Conservation (phyloP, 352 stramenopile genomes). For the Thraustochytrium striatum region DNA sequence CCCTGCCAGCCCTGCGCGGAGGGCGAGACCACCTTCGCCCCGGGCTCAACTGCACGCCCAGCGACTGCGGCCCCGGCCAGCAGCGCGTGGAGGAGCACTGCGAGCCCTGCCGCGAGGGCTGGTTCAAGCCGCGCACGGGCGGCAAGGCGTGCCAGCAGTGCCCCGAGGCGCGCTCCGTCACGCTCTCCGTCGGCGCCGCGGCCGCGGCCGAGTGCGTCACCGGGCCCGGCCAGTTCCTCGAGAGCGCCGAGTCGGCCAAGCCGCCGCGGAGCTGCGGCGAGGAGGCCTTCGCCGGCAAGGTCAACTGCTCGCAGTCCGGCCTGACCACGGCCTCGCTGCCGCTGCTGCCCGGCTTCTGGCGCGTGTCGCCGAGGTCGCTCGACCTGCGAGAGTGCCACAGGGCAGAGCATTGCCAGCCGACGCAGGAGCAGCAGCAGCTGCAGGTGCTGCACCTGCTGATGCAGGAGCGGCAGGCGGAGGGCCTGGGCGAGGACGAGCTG, state of each 20-base stretch:
- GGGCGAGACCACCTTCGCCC: not conserved
- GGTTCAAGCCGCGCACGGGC: not conserved
- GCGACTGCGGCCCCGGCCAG: not conserved
- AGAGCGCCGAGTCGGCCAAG: not conserved
- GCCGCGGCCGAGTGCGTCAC: not conserved
- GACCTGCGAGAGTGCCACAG: not conserved
- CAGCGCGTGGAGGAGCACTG: not conserved
- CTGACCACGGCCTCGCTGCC: not conserved
- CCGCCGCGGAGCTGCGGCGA: not conserved
- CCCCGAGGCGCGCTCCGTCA: not conserved
- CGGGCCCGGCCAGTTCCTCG: not conserved
- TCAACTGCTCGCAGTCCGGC: not conserved
- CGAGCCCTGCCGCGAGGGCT: not conserved
- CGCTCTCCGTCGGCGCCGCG: not conserved
- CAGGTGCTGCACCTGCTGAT: no score
- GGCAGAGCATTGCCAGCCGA: not conserved
- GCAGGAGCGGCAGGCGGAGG: no score
- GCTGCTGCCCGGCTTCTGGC: not conserved
- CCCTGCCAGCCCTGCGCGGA: not conserved
- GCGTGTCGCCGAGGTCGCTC: not conserved
- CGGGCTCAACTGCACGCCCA: not conserved
- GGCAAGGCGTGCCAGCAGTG: not conserved
- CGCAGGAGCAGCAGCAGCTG: not conserved
- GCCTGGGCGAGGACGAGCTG: no score
- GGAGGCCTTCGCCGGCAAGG: not conserved